Evolutionary conservation across 2,329 filamentous ascomycete genomes (phyloP), one percentile per base, ranked within the genome.

Genomic region (Sporothrix brunneoviolacea): DNA sequence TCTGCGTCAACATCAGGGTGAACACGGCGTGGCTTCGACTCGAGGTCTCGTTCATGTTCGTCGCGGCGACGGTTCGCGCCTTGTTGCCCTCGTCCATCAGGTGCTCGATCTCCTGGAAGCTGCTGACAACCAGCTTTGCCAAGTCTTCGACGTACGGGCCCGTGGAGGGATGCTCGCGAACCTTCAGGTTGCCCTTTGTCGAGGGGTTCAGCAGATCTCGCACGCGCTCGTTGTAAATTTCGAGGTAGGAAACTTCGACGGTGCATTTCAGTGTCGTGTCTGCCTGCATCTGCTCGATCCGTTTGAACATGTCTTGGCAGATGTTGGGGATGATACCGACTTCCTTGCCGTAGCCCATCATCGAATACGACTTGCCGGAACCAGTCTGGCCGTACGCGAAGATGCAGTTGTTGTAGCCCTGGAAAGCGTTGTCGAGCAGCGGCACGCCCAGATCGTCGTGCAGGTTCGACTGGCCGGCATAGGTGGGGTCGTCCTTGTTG

Each of bases 11-110:
- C 62, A 91, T 97, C 48, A 98, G 75, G 18, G 94, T 98, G 66
- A 98, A 98, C 46, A 98, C 94, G 36, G 93, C 93, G 68, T 98
- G 93, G 65, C 91, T 97, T 74, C 93, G 85, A 79, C 90, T 95
- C 54, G 90, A 96, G 0, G 94, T 98, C 69, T 97, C 93, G 75
- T 98, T 98, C 93, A 98, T 98, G 77, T 97, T 98, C 35, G 93
- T 98, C 8, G 93, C 93, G 3, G 93, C 93, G 35, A 98, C 93
- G 0, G 93, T 98, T 74, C 93, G 80, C 30, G 93, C 93, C 70
- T 98, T 98, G 75, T 98, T 98, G 62, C 93, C 93, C 70, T 97
- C 91, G 64, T 98, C 93, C 93, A 98, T 98, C 61, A 98, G 72
- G 64, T 96, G 84, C 63, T 98, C 93, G 58, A 98, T 97, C 65